Evolutionary conservation across 768 basidiomycete species (phyloP).

Genomic region (Podaxis carcinomalis): DNA sequence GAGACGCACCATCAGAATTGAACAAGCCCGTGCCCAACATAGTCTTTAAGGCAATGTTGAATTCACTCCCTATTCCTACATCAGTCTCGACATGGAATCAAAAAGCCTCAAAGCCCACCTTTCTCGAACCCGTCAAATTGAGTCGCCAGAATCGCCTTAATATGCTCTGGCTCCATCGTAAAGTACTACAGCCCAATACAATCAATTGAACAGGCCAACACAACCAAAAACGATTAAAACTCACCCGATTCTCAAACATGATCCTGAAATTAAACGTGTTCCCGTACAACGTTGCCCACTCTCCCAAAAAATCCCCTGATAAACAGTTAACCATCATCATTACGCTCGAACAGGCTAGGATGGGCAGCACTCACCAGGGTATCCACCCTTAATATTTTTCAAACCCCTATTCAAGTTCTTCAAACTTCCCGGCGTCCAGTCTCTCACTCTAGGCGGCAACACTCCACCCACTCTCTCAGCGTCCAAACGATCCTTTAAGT

Average conservation of each 20-base stretch:
- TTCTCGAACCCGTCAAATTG: slow-evolving; percentile 58
- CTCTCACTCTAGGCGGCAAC: slow-evolving; percentile 34
- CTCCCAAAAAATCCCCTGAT: slow-evolving; percentile 38
- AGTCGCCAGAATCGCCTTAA: slow-evolving; percentile 54
- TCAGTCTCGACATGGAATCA: neutral
- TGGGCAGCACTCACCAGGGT: slow-evolving; percentile 37
- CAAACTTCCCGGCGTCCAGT: slow-evolving; percentile 36
- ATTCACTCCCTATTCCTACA: slow-evolving; percentile 29
- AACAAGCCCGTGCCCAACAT: slow-evolving; percentile 64
- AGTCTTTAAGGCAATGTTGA: slow-evolving; percentile 38
- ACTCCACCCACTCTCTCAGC: slow-evolving; percentile 10
- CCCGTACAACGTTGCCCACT: slow-evolving; percentile 29
- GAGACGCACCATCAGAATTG: slow-evolving; percentile 1
- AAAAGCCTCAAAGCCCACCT: slow-evolving; percentile 26
- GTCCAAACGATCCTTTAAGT: neutral
- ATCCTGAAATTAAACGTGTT: slow-evolving; percentile 40
- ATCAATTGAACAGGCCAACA: neutral
- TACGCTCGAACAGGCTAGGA: neutral
- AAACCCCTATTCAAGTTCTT: slow-evolving; percentile 34
- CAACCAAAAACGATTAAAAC: neutral
- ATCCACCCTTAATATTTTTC: slow-evolving; percentile 37
- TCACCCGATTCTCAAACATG: slow-evolving; percentile 1
- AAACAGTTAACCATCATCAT: neutral
- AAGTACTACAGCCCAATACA: slow-evolving; percentile 42
- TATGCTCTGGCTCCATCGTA: slow-evolving; percentile 48